Conservation (phyloP, 108 stramenopile genomes). For the Pseudonitzschia delicatissima region DNA sequence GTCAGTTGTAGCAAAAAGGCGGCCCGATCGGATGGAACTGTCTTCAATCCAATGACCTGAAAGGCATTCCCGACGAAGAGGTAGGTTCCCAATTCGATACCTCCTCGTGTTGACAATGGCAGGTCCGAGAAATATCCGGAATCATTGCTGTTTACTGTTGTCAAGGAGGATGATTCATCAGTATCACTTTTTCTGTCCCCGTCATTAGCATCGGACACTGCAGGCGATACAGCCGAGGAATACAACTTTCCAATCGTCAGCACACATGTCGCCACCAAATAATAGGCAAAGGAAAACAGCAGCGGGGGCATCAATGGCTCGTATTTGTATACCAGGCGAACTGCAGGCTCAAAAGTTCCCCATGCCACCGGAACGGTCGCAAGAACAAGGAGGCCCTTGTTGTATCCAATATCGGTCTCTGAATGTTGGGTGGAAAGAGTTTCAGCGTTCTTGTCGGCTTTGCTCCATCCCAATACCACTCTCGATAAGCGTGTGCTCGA, state of each 20-base stretch:
- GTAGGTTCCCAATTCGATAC: slow-evolving; percentile 75
- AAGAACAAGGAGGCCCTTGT: slow-evolving; percentile 29
- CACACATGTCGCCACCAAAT: slow-evolving; percentile 57
- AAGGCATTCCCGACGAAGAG: slow-evolving; percentile 77
- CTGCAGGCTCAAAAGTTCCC: slow-evolving; percentile 86
- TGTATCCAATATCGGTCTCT: too few species aligned
- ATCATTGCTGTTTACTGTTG: not conserved
- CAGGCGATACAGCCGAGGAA: not conserved
- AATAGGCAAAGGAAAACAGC: slow-evolving; percentile 75
- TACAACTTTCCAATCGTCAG: slow-evolving; percentile 10
- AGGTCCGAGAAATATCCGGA: not conserved
- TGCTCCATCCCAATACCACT: too few species aligned
- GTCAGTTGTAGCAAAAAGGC: slow-evolving; percentile 85
- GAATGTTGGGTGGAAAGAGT: not conserved
- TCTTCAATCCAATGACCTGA: slow-evolving; percentile 77
- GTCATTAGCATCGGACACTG: not conserved
- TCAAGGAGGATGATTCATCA: not conserved
- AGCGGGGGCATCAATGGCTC: slow-evolving; percentile 72
- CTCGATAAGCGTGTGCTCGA: too few species aligned
- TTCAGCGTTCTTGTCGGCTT: not conserved
- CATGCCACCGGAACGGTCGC: slow-evolving; percentile 75
- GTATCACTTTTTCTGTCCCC: not conserved
- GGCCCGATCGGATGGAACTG: slow-evolving; percentile 72
- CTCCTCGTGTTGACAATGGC: slow-evolving; percentile 32
- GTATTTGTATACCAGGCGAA: slow-evolving; percentile 74